These are phyloP conservation scores for Straminergon stramineum DNA, from an alignment of 225 moss, liverwort and hornwort species.

Conservation along the genomic window DNA sequence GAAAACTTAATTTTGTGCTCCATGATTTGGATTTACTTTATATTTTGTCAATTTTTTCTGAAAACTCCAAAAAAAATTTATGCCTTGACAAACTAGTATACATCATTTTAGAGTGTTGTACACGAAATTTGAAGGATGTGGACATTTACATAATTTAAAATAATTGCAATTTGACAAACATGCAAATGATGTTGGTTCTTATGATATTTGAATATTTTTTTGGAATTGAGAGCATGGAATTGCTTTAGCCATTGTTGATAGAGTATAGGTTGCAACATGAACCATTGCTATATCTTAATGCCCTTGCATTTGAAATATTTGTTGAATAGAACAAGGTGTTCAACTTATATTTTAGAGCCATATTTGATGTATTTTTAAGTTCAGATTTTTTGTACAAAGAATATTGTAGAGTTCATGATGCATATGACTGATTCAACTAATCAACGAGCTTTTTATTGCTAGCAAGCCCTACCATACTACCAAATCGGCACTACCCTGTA, in stretches of 20 bases:
- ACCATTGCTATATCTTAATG: not conserved
- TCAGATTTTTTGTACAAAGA: too few relatives aligned
- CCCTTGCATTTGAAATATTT: too few relatives aligned
- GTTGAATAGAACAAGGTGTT: too few relatives aligned
- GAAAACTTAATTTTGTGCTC: too few relatives aligned
- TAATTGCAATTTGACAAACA: not conserved
- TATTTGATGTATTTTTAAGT: too few relatives aligned
- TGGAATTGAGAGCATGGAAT: not conserved
- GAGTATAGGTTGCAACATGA: not conserved
- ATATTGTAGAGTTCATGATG: too few relatives aligned
- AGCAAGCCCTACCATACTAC: too few relatives aligned
- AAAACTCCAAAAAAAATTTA: not conserved
- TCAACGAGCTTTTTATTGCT: too few relatives aligned
- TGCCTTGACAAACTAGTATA: not conserved
- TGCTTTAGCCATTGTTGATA: not conserved
- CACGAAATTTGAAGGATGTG: not conserved
- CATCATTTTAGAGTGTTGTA: not conserved
- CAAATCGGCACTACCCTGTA: too few relatives aligned
- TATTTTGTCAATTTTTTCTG: not conserved
- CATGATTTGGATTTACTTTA: not conserved
- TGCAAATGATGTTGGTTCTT: not conserved
- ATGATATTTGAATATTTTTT: not conserved
- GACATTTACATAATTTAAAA: not conserved
- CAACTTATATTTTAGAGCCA: too few relatives aligned
- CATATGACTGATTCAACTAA: too few relatives aligned